Evolutionary conservation across 1,139 yeast species (phyloP), one percentile per base, ranked within the genome.

Genomic region (Hemisphaericaspora lyxosophila): DNA sequence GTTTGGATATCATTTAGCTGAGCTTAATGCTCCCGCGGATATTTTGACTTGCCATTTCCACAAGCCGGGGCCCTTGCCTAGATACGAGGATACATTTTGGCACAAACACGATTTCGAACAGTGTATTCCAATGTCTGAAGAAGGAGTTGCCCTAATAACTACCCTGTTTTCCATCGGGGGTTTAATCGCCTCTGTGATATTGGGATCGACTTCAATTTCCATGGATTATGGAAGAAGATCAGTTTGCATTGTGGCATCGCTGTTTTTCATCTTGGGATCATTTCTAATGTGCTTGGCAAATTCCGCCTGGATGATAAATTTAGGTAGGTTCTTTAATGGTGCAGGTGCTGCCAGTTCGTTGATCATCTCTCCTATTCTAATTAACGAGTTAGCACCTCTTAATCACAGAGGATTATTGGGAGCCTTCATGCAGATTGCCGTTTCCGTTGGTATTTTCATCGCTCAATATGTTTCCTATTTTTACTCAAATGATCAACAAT

Each of bases 1-100:
- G 55, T 89, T 82, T 59, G 97, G 97, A 2, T 87, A 82, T 57
- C 96, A 89, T 57, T 74, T 89, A 73, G 82, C 96, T 0, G 96
- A 88, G 54, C 67, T 89, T 47, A 89, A 89, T 61, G 95, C 95
- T 2, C 94, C 96, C 0, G 82, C 80, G 38, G 73, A 73, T 18
- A 73, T 79, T 12, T 64, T 86, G 26, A 70, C 85, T 5, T 85
- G 75, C 44, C 51, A 49, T 25, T 45, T 46, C 33, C 48, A 50
- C 27, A 46, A 45, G 28, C 46, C 48, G 4, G 67, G 67, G 3
- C 58, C 59, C 1, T 42, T 43, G 17, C 50, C 53, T 1, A 26
- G 34, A 13, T 64, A 61, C 38, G 48, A 51, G 1, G 54, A 55
- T 15, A 59, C 69, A 1, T 42, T 61, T 12, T 67, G 69, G 62